Percentiles rank a stretch among this genome's conserved stretches.
Conservation (phyloP, 2,329 filamentous ascomycete species). For the Aspergillus latus region DNA sequence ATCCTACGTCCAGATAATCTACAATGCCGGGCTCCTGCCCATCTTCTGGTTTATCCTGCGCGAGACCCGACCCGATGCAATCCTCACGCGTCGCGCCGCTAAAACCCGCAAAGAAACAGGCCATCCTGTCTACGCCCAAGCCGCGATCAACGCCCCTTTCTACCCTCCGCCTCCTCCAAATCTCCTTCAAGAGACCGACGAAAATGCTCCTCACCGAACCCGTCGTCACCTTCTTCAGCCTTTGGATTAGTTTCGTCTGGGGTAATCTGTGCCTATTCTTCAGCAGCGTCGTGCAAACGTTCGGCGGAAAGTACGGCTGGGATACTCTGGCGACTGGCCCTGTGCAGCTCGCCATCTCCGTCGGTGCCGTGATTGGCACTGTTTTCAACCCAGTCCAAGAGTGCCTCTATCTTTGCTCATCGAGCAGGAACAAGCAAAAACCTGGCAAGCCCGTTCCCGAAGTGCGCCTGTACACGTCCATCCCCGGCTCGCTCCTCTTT, state of each 20-base stretch:
- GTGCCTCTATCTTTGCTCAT: constrained; percentile 26
- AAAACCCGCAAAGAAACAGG: constrained; percentile 41
- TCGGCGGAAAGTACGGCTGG: constrained; percentile 40
- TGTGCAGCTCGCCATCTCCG: constrained; percentile 45
- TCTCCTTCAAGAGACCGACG: constrained; percentile 43
- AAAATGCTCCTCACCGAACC: constrained; percentile 45
- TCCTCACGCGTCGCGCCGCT: constrained; percentile 40
- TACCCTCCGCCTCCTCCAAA: constrained; percentile 25
- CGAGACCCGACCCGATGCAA: constrained; percentile 46
- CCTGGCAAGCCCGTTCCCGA: constrained; percentile 45
- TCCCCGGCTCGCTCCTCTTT: constrained; percentile 42
- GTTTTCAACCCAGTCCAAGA: constrained; percentile 43
- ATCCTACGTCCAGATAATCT: constrained; percentile 47
- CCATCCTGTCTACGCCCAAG: constrained; percentile 28
- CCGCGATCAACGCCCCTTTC: constrained; percentile 21
- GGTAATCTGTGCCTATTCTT: constrained; percentile 48
- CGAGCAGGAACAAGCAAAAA: constrained; percentile 31
- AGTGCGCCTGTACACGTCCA: constrained; percentile 44
- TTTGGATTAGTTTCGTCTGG: constrained; percentile 48
- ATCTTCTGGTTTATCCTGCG: constrained; percentile 43
- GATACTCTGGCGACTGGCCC: constrained; percentile 36
- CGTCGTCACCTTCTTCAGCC: constrained; percentile 45
- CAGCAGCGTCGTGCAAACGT: constrained; percentile 42
- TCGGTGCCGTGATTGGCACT: constrained; percentile 44
- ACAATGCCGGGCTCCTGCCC: constrained; percentile 44